Conservation (phyloP, 257 asterid genomes). For the Solanum piurae region DNA sequence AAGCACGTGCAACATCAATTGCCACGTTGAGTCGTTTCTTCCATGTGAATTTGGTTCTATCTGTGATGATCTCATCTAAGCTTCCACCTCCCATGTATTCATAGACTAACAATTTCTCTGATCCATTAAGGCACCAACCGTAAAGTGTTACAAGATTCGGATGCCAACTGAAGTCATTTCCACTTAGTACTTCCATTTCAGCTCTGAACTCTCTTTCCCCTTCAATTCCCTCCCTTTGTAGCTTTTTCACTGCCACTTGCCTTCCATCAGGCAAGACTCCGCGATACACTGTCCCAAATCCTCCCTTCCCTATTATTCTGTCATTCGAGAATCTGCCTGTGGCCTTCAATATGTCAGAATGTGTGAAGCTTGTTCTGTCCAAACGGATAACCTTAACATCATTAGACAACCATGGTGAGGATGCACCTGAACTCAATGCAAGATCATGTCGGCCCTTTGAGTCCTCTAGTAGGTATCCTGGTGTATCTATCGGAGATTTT, state of each 20-base stretch:
- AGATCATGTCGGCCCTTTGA: constrained; percentile 31
- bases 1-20: constrained; percentile 67
- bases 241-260: constrained; percentile 78
- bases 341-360: constrained; percentile 70
- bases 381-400: constrained; percentile 63
- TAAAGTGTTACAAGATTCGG: constrained; percentile 80
- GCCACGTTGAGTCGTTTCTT: constrained; percentile 54
- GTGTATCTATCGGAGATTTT: constrained; percentile 36
- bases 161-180: constrained; percentile 82
- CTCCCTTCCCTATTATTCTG: constrained; percentile 84
- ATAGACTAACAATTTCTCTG: constrained; percentile 76
- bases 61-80: constrained; percentile 34
- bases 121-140: constrained; percentile 84
- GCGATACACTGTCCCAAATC: constrained; percentile 71
- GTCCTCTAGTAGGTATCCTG: constrained; percentile 39
- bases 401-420: constrained; percentile 66
- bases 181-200: constrained; percentile 81
- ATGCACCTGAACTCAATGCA: constrained; percentile 39
- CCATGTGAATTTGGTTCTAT: constrained; percentile 43
- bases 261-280: constrained; percentile 79
- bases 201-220: constrained; percentile 86
- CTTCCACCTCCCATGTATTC: constrained; percentile 97
- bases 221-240: constrained; percentile 66
- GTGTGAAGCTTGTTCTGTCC: constrained; percentile 75
- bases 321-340: constrained; percentile 62